Percentiles rank a stretch among this genome's conserved stretches.
phyloP scores from a whole-genome alignment of 768 basidiomycete species.

The Psilocybe subaeruginosa region DNA sequence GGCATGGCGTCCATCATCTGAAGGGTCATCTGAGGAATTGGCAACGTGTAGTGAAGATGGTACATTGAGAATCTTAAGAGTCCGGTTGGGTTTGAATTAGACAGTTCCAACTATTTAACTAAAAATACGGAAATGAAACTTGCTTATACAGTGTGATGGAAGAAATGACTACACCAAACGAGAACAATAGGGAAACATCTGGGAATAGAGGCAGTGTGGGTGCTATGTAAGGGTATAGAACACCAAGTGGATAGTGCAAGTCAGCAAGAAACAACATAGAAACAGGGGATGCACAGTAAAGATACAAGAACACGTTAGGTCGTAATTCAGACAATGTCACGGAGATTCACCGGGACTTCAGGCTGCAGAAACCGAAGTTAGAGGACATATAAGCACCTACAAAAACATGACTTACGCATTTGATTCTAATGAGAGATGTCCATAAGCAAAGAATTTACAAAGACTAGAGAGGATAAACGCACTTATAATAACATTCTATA shows the following conservation, averaged over 20 bases:
- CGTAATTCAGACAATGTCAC: conserved; percentile 79
- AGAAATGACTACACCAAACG: conserved; percentile 43
- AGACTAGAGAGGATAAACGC: conserved; percentile 12
- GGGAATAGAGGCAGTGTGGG: conserved; percentile 32
- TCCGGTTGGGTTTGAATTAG: conserved; percentile 56
- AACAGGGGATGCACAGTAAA: conserved; percentile 58
- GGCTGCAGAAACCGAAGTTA: conserved; percentile 51
- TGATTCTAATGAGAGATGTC: conserved; percentile 56
- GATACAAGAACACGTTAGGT: conserved; percentile 75
- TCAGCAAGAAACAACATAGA: conserved; percentile 41
- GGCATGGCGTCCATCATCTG: conserved; percentile 67
- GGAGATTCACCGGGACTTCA: conserved; percentile 89
- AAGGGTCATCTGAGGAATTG: conserved; percentile 46
- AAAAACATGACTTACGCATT: conserved; percentile 69
- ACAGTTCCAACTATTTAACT: conserved; percentile 43
- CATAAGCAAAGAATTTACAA: conserved; percentile 3
- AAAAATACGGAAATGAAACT: conserved; percentile 40
- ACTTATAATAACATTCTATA: conserved; percentile 99
- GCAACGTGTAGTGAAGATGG: conserved; percentile 94
- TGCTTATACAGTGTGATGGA: conserved; percentile 73
- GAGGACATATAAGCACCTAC: background rate
- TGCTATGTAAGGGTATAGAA: conserved; percentile 73
- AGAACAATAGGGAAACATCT: conserved; percentile 69
- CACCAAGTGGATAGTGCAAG: conserved; percentile 59
- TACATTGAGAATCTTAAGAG: conserved; percentile 76